Evolutionary conservation across 2,329 filamentous ascomycete species (phyloP).

Genomic region (Microsporum canis): DNA sequence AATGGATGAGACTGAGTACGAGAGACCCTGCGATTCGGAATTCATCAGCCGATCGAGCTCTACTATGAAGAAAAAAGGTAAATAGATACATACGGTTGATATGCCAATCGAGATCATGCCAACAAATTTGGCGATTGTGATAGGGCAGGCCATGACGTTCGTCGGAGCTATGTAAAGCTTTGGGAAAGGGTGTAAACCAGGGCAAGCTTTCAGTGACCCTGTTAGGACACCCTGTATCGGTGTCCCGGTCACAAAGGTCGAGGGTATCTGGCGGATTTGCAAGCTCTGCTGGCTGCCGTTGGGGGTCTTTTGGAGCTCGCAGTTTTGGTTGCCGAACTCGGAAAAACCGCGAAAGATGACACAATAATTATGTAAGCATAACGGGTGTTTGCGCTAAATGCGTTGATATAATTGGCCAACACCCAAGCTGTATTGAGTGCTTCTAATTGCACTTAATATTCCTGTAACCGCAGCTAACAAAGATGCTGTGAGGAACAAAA

Average conservation of each 20-base stretch:
- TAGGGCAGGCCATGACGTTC: constrained; percentile 50
- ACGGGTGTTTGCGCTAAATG: neutral
- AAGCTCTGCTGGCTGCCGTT: neutral
- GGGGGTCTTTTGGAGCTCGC: neutral
- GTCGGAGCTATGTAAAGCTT: neutral
- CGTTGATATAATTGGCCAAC: too few relatives aligned
- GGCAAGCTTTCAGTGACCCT: neutral
- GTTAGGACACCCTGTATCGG: neutral
- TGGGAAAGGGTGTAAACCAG: neutral
- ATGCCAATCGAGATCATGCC: constrained; percentile 82
- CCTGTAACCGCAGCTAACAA: too few relatives aligned
- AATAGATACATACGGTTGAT: constrained; percentile 56
- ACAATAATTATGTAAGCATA: neutral
- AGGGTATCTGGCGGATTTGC: neutral
- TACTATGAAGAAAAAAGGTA: neutral
- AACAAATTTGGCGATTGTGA: constrained; percentile 81
- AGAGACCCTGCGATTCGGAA: constrained; percentile 56
- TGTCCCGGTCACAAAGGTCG: neutral
- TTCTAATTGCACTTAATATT: too few relatives aligned
- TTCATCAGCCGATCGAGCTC: neutral
- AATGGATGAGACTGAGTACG: constrained; percentile 68
- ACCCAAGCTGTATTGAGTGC: too few relatives aligned
- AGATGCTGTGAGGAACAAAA: too few relatives aligned
- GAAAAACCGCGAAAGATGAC: neutral
- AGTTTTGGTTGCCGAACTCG: neutral